These are phyloP conservation scores for Hippophae tibetana DNA, from an alignment of 306 rosid genomes.

Conservation along the genomic window DNA sequence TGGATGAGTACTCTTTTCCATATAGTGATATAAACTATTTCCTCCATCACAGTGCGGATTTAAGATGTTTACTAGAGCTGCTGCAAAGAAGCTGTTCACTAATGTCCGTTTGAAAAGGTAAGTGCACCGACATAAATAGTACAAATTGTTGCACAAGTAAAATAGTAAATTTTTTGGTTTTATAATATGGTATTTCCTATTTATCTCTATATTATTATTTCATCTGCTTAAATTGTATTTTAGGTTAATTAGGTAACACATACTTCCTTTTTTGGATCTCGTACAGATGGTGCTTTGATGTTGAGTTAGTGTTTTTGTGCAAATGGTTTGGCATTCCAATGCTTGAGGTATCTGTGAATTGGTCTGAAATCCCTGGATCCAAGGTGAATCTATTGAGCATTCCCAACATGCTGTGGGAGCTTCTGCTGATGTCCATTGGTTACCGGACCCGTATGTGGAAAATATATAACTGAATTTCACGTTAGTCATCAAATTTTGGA, in stretches of 20 bases:
- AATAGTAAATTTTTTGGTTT: too few species aligned
- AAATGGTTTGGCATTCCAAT: slow-evolving; percentile 63
- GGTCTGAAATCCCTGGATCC: slow-evolving; percentile 99
- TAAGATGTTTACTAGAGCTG: slow-evolving; percentile 93
- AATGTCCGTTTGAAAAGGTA: slow-evolving; percentile 83
- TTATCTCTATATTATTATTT: too few species aligned
- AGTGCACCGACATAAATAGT: not conserved
- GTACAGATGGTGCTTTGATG: slow-evolving; percentile 97
- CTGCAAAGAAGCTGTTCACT: slow-evolving; percentile 82
- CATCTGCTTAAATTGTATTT: too few species aligned
- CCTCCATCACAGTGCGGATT: slow-evolving; percentile 73
- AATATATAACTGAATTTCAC: slow-evolving; percentile 35
- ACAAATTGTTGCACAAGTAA: not conserved
- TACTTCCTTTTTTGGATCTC: not conserved
- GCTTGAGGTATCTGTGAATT: slow-evolving; percentile 82
- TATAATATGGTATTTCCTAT: too few species aligned
- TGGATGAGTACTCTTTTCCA: slow-evolving; percentile 4
- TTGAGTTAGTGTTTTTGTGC: slow-evolving; percentile 70
- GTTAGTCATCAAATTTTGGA: slow-evolving; percentile 6
- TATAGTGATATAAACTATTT: slow-evolving; percentile 20
- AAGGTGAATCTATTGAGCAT: slow-evolving; percentile 87
- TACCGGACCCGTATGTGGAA: slow-evolving; percentile 85
- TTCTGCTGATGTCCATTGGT: slow-evolving; percentile 78
- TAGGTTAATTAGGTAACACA: too few species aligned
- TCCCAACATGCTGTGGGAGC: slow-evolving; percentile 99